Base-by-base conservation (phyloP, 2,329 filamentous ascomycete genomes). In the Epichloe sibirici region DNA sequence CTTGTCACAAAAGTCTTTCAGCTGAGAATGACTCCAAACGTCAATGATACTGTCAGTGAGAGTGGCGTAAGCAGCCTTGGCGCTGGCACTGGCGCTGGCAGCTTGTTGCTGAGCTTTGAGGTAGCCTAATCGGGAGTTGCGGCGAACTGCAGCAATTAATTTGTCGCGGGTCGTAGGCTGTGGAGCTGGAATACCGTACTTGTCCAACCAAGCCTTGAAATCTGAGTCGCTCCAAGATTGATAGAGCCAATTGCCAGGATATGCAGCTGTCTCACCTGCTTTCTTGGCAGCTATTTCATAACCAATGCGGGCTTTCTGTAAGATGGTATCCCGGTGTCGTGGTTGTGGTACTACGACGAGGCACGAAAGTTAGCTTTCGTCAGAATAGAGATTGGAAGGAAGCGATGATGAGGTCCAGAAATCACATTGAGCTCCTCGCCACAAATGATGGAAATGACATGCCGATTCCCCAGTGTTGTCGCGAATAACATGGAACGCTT, bases 181-280 rank as follows among this genome's bases (percentile, higher is more conserved):
- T 55, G 93, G 91, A 51, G 81, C 87, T 12, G 88, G 85, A 69
- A 91, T 83, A 49, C 93, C 93, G 59, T 89, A 82, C 59, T 85
- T 84, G 63, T 97, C 93, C 46, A 96, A 84, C 86, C 88, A 98
- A 59, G 87, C 79, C 76, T 97, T 97, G 57, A 95, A 73, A 48
- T 96, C 91, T 58, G 90, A 96, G 58, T 95, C 88, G 50, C 87
- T 85, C 93, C 93, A 98, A 7, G 85, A 77, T 55, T 83, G 78
- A 66, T 96, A 98, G 44, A 97, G 74, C 93, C 93, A 97, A 72
- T 96, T 82, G 40, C 93, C 93, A 37, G 93, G 93, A 65, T 97
- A 97, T n/a, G 82, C 72, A 50, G 81, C 73, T 13, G 88, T 85
- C 70, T 96, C 85, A 55, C 88, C 88, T 11, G 68, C 66, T 69